A percentile compares a stretch with the other conserved stretches of the same genome.
Conservation (phyloP, 2,329 filamentous ascomycete genomes). For the Fusarium nanum region DNA sequence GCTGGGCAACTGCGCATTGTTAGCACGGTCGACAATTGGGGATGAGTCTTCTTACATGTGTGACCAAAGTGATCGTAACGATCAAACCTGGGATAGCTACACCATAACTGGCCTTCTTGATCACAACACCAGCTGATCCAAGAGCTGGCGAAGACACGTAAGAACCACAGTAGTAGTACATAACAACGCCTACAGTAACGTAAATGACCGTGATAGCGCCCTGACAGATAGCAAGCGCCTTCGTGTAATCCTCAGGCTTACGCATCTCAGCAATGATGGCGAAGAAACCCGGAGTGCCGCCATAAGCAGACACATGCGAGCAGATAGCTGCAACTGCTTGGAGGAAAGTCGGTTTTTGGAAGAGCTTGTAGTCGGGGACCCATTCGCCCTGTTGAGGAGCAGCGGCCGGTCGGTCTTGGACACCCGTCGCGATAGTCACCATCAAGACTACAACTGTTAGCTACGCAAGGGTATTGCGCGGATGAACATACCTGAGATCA, state of each 20-base stretch:
- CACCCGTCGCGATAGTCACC: slow-evolving; percentile 40
- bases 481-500: slow-evolving; percentile 10
- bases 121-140: slow-evolving; percentile 55
- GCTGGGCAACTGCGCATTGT: slow-evolving; percentile 3
- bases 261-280: slow-evolving; percentile 50
- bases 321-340: slow-evolving; percentile 49
- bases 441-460: slow-evolving; percentile 21
- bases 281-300: slow-evolving; percentile 52
- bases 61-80: slow-evolving; percentile 43
- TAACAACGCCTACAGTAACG: slow-evolving; percentile 51
- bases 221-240: slow-evolving; percentile 43
- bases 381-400: slow-evolving; percentile 37
- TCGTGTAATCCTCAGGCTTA: slow-evolving; percentile 45
- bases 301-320: slow-evolving; percentile 52
- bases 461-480: fast-evolving
- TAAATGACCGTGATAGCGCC: slow-evolving; percentile 49
- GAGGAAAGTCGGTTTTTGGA: slow-evolving; percentile 48
- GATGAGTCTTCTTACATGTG: slow-evolving; percentile 25
- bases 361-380: slow-evolving; percentile 49
- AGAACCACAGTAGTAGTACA: slow-evolving; percentile 60
- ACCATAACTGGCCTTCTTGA: slow-evolving; percentile 60
- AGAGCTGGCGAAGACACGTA: slow-evolving; percentile 61
- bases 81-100: slow-evolving; percentile 48
- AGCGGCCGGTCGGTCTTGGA: slow-evolving; percentile 31
- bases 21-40: neutral